A percentile compares a stretch with the other conserved stretches of the same genome.
Evolutionary conservation across 202 grass and related monocot genomes (phyloP).

Genomic region (Zizania palustris): DNA sequence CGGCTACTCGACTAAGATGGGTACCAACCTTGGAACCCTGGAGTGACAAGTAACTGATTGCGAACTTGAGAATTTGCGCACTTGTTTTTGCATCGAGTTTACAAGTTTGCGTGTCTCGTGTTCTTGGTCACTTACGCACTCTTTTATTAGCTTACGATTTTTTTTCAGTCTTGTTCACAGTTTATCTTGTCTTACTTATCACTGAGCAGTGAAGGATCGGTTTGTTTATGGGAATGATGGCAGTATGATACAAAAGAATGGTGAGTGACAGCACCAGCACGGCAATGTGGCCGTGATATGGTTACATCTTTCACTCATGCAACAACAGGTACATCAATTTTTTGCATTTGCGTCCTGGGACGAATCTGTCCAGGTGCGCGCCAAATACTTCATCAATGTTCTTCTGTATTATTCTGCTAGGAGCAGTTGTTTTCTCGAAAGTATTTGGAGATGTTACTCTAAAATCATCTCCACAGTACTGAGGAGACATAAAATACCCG

Average conservation of each 20-base stretch:
- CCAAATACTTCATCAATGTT: not conserved
- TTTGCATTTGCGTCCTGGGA: slow-evolving; percentile 3
- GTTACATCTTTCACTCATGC: slow-evolving; percentile 11
- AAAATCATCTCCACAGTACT: slow-evolving; percentile 48
- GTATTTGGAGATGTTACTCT: slow-evolving; percentile 43
- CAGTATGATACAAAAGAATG: slow-evolving; percentile 34
- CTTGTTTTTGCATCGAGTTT: not conserved
- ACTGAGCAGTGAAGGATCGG: not conserved
- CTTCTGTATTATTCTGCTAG: slow-evolving; percentile 14
- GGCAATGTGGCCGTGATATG: slow-evolving; percentile 35
- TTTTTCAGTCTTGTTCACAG: too few species aligned
- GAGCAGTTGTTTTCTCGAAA: slow-evolving; percentile 14
- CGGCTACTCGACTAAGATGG: not conserved
- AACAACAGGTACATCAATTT: slow-evolving; percentile 31
- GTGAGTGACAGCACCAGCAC: not conserved
- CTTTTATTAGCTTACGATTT: not conserved
- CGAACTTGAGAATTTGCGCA: not conserved
- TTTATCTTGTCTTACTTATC: not conserved
- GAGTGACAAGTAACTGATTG: not conserved
- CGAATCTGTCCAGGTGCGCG: slow-evolving; percentile 41
- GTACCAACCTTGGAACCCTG: not conserved
- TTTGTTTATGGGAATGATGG: slow-evolving; percentile 20
- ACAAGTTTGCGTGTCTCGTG: not conserved
- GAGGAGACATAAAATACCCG: slow-evolving; percentile 49
- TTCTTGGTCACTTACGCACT: not conserved